These are phyloP conservation scores for Jacaranda copaia DNA, from an alignment of 257 asterid species.

Conservation along the genomic window DNA sequence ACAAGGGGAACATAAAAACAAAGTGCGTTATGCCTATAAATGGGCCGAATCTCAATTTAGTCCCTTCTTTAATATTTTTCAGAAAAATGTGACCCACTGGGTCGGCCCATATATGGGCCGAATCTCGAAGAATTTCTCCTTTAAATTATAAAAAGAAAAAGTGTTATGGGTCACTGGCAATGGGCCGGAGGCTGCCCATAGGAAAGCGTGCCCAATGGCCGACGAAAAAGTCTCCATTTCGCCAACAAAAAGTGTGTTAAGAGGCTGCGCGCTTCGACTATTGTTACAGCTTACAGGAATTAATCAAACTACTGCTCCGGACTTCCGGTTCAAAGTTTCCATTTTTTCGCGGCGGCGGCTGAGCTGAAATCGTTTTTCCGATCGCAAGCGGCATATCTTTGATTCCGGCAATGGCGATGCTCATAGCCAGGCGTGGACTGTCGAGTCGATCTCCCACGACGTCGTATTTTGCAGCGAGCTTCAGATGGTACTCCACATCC, in stretches of 20 bases:
- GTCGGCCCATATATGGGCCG: background rate
- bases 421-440: slow-evolving; percentile 61
- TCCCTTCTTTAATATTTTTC: background rate
- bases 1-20: no score
- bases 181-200: slow-evolving; percentile 26
- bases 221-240: background rate
- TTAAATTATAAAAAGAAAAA: background rate
- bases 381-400: slow-evolving; percentile 19
- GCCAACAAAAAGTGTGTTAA: background rate
- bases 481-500: slow-evolving; percentile 68
- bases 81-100: background rate
- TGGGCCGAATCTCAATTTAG: slow-evolving; percentile 4
- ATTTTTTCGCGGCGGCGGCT: slow-evolving; percentile 20
- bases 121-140: background rate
- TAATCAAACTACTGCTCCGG: slow-evolving; percentile 22
- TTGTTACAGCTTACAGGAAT: background rate
- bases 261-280: slow-evolving; percentile 33
- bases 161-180: background rate
- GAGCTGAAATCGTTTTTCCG: slow-evolving; percentile 5
- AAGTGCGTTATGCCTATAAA: background rate
- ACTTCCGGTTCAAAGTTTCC: slow-evolving; percentile 24
- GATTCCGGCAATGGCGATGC: slow-evolving; percentile 60
- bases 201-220: slow-evolving; percentile 37
- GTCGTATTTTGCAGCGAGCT: slow-evolving; percentile 44
- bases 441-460: slow-evolving; percentile 52